Percentiles rank a stretch among this genome's conserved stretches.
phyloP scores from a whole-genome alignment of 139 green algal genomes.

The Edaphochlamys debaryana region DNA sequence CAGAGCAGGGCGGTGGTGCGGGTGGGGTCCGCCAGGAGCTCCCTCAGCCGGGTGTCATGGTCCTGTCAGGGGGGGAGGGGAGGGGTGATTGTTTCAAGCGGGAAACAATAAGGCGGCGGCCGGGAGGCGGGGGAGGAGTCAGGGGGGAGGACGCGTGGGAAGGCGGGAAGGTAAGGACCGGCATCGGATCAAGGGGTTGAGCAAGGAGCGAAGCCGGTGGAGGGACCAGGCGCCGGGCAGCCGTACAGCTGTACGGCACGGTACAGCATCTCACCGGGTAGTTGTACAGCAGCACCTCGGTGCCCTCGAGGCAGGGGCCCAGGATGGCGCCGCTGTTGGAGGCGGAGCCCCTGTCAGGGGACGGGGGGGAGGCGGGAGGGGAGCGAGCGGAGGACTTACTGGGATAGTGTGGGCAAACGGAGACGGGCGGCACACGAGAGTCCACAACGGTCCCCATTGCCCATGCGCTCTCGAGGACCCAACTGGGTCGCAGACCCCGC shows the following conservation, averaged over 20 bases:
- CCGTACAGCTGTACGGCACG: too few relatives aligned
- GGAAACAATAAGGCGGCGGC: too few relatives aligned
- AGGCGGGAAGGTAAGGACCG: too few relatives aligned
- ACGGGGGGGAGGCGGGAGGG: neutral
- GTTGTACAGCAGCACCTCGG: conserved; percentile 43
- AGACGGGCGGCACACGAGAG: too few relatives aligned
- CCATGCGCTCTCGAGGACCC: too few relatives aligned
- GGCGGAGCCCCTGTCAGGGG: conserved; percentile 15
- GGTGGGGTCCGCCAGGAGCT: conserved; percentile 36
- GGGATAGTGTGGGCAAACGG: too few relatives aligned
- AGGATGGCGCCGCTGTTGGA: conserved; percentile 39
- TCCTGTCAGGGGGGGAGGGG: neutral
- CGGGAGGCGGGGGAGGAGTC: neutral
- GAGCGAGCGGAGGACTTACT: too few relatives aligned
- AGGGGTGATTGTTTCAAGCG: neutral
- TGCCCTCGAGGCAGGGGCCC: conserved; percentile 14
- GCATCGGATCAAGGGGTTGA: too few relatives aligned
- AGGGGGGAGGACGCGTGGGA: too few relatives aligned
- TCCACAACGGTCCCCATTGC: too few relatives aligned
- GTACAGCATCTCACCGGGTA: conserved; percentile 6
- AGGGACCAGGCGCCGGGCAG: too few relatives aligned
- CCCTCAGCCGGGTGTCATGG: conserved; percentile 36
- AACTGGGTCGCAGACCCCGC: conserved; percentile 7
- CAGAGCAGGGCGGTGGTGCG: conserved; percentile 46
- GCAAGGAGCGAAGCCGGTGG: too few relatives aligned